phyloP scores from a whole-genome alignment of 352 stramenopile species.

The Phytophthora fragariaefolia region DNA sequence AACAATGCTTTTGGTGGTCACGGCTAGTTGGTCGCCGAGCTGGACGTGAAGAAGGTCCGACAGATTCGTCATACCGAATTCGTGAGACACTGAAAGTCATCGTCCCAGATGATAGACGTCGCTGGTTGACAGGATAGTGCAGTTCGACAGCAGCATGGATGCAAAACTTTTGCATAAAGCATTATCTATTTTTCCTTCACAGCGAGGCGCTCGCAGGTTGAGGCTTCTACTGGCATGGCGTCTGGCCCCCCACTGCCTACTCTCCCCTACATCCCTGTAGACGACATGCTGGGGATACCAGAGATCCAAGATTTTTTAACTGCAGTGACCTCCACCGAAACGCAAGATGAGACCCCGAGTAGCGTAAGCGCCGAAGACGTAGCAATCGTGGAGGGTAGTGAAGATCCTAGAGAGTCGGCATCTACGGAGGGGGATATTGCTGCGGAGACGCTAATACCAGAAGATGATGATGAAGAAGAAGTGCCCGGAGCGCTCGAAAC shows the following conservation, averaged over 20 bases:
- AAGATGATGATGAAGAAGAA: no score
- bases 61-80: not conserved
- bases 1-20: no score
- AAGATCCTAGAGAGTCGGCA: no score
- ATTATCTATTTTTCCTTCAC: not conserved
- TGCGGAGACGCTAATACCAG: no score
- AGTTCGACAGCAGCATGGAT: no score
- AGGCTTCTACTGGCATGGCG: slow-evolving; percentile 10
- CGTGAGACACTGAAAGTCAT: not conserved
- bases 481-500: no score
- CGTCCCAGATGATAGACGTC: not conserved
- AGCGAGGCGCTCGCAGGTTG: not conserved
- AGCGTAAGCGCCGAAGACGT: no score
- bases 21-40: no score
- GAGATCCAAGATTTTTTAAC: slow-evolving; percentile 22
- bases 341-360: not conserved
- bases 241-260: not conserved
- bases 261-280: not conserved
- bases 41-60: no score
- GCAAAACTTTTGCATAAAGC: no score
- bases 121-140: not conserved
- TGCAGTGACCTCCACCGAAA: not conserved
- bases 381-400: no score
- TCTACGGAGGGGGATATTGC: no score
- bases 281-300: slow-evolving; percentile 22